phyloP scores from a whole-genome alignment of 371 early-diverging fungal species.

The Lichtheimia ornata region DNA sequence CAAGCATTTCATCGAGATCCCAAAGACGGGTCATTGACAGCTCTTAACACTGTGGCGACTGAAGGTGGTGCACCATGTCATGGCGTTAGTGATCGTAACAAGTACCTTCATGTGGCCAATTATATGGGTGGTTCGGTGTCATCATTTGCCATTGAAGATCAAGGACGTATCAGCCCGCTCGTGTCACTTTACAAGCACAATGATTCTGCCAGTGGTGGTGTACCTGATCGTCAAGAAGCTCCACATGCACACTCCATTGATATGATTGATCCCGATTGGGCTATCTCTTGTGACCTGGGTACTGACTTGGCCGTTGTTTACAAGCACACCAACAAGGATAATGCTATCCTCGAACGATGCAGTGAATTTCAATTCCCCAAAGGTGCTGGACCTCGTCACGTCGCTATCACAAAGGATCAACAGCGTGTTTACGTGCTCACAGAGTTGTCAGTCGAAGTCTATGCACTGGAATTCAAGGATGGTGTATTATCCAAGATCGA shows the following conservation, averaged over 20 bases:
- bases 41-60: slow-evolving; percentile 28
- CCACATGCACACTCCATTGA: slow-evolving; percentile 47
- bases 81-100: slow-evolving; percentile 17
- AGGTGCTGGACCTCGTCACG: slow-evolving; percentile 50
- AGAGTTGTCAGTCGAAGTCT: slow-evolving; percentile 39
- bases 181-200: slow-evolving; percentile 10
- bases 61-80: slow-evolving; percentile 42
- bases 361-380: slow-evolving; percentile 30
- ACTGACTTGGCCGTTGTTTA: slow-evolving; percentile 33
- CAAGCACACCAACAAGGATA: not conserved
- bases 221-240: slow-evolving; percentile 43
- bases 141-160: slow-evolving; percentile 20
- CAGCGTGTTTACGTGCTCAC: slow-evolving; percentile 35
- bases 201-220: slow-evolving; percentile 16
- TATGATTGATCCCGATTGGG: slow-evolving; percentile 13
- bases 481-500: slow-evolving; percentile 37
- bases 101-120: slow-evolving; percentile 36
- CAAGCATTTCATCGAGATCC: slow-evolving; percentile 27
- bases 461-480: slow-evolving; percentile 33
- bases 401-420: slow-evolving; percentile 32
- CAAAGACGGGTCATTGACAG: slow-evolving; percentile 19
- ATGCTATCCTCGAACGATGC: slow-evolving; percentile 12
- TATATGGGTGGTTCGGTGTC: slow-evolving; percentile 37
- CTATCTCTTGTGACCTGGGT: slow-evolving; percentile 26
- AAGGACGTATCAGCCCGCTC: slow-evolving; percentile 10